Evolutionary conservation across 108 stramenopile genomes (phyloP), one percentile per base, ranked within the genome.

Genomic region (Chaetoceros tenuissimus): DNA sequence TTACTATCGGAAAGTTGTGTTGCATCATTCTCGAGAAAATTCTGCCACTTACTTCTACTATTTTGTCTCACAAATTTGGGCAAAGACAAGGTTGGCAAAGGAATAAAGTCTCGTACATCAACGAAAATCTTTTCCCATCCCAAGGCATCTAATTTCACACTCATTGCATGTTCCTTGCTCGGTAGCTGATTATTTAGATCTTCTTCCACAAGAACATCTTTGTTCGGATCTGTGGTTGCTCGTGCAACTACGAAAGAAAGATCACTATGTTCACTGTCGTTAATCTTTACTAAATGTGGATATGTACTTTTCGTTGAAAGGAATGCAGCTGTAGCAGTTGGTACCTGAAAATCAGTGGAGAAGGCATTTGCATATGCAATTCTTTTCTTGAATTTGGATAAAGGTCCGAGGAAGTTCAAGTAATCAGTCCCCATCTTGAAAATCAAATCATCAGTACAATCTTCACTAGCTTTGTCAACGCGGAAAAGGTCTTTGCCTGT

Each of bases 121-220:
- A 92, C 68, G 57, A 92, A 88, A 1, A 92, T 83, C 51, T 92
- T 92, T 45, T 83, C 82, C 91, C 91, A 92, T 25, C 91, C 91
- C 24, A 92, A 64, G 7, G 77, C 56, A 72, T 92, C 87, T 29
- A 92, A 63, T 23, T 69, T 71, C 24, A 55, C 52, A 5, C 82
- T 84, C 91, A 92, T 92, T 56, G 34, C 34, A 13, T 40, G 34
- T 10, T 10, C 13, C 34, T 40, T 40, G 34, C 34, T 10, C 34
- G 5, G 5, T 13, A 10, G 5, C 34, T 13, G 8, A 13, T 13
- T 13, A 13, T 13, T 40, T 10, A 10, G 8, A 40, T 40, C 34
- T 10, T 40, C 34, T 40, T 40, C 8, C 13, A 40, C 34, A 5
- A 40, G 13, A 10, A 40, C 5, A 3, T 46, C 24, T 20, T 31